A percentile compares a stretch with the other conserved stretches of the same genome.
phyloP scores from a whole-genome alignment of 345 rosid genomes.

The Dipteronia dyeriana region DNA sequence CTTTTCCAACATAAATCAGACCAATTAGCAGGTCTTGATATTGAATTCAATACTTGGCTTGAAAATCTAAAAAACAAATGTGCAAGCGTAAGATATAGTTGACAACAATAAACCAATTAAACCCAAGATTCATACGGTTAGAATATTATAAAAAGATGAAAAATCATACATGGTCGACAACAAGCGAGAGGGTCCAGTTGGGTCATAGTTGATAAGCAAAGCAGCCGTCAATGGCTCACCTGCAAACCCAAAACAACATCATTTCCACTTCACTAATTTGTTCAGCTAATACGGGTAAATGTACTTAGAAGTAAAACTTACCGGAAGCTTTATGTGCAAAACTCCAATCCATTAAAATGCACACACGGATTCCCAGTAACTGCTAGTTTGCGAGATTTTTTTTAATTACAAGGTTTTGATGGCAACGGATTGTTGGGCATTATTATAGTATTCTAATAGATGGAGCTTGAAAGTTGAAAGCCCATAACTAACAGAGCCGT shows the following conservation, averaged over 20 bases:
- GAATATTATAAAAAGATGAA: not conserved
- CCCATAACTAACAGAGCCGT: not conserved
- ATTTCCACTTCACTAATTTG: not conserved
- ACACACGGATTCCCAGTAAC: no score
- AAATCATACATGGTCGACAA: conserved; percentile 69
- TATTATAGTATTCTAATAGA: not conserved
- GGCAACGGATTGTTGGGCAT: no score
- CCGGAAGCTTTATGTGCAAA: conserved; percentile 56
- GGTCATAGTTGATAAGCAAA: conserved; percentile 73
- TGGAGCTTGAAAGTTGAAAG: not conserved
- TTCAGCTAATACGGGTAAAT: not conserved
- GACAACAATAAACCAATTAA: not conserved
- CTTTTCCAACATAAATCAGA: no score
- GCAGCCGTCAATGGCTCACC: conserved; percentile 78
- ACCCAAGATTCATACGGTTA: not conserved
- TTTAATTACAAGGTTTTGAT: no score
- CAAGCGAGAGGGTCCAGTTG: conserved; percentile 74
- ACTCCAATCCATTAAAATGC: conserved; percentile 57
- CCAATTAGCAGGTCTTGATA: no score
- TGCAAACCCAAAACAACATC: conserved; percentile 19
- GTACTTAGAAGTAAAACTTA: conserved; percentile 6
- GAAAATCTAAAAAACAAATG: not conserved
- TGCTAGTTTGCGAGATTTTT: no score
- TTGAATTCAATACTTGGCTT: no score
- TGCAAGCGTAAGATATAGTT: not conserved